These are phyloP conservation scores for Gossypium australe DNA, from an alignment of 345 rosid species.

Conservation along the genomic window DNA sequence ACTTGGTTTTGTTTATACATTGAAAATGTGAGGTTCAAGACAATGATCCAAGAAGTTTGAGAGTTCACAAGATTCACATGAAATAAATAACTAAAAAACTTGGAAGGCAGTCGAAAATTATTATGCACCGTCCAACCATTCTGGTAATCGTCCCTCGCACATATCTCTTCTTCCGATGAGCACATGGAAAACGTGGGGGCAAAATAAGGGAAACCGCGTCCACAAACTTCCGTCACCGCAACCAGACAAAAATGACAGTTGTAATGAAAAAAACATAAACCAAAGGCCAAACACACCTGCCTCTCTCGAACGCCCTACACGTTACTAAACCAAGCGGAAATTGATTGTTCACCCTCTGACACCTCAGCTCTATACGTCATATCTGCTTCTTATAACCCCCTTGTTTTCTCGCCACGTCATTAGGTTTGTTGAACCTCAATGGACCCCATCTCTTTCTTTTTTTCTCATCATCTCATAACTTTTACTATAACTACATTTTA, in stretches of 20 bases:
- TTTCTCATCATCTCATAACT: too few species aligned
- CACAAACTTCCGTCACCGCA: not conserved
- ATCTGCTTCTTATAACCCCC: not conserved
- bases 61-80: not conserved
- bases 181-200: conserved; percentile 34
- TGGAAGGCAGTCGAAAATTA: not conserved
- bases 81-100: not conserved
- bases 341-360: conserved; percentile 26
- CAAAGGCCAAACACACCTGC: conserved; percentile 20
- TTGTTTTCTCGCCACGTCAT: conserved; percentile 20
- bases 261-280: not conserved
- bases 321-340: not conserved
- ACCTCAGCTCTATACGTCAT: not conserved
- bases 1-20: too few species aligned
- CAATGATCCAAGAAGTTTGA: not conserved
- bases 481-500: too few species aligned
- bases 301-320: conserved; percentile 4
- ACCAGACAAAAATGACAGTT: conserved; percentile 31
- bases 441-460: not conserved
- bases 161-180: not conserved
- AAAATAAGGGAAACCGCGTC: conserved; percentile 7
- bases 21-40: not conserved
- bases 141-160: not conserved
- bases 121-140: conserved; percentile 6
- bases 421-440: not conserved